Conservation (phyloP, 805 yeast species). For the Kurtzmaniella cleridarum region DNA sequence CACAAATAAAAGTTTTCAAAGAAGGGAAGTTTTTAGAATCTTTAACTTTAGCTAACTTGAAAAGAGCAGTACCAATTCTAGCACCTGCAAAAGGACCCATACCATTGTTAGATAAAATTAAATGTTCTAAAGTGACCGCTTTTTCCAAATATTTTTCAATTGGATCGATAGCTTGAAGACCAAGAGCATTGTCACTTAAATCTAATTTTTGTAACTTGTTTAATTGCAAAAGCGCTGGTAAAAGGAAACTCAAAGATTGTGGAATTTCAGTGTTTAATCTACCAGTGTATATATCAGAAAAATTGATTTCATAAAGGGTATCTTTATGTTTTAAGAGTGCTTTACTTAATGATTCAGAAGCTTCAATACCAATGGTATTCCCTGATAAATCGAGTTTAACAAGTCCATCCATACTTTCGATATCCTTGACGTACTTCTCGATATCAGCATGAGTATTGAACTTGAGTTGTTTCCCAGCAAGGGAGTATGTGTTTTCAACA, state of each 20-base stretch:
- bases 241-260: slow-evolving; percentile 62
- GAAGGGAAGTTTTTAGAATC: slow-evolving; percentile 40
- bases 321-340: slow-evolving; percentile 41
- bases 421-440: slow-evolving; percentile 58
- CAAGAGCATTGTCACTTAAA: slow-evolving; percentile 93
- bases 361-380: slow-evolving; percentile 90
- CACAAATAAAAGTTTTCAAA: slow-evolving; percentile 87
- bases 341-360: slow-evolving; percentile 66
- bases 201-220: slow-evolving; percentile 68
- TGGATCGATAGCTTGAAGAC: slow-evolving; percentile 90
- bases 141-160: slow-evolving; percentile 71
- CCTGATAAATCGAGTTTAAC: slow-evolving; percentile 79
- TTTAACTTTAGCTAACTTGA: slow-evolving; percentile 63
- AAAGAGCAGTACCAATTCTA: slow-evolving; percentile 83
- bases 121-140: slow-evolving; percentile 77
- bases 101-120: slow-evolving; percentile 90
- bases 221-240: slow-evolving; percentile 68
- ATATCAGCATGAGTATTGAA: slow-evolving; percentile 71
- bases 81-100: slow-evolving; percentile 98
- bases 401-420: slow-evolving; percentile 32
- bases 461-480: slow-evolving; percentile 72
- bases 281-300: slow-evolving; percentile 93
- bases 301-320: slow-evolving; percentile 62
- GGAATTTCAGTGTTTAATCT: slow-evolving; percentile 94
- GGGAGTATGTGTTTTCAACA: slow-evolving; percentile 39